Base-by-base conservation (phyloP, 2,329 filamentous ascomycete species). In the Fusarium sp. region DNA sequence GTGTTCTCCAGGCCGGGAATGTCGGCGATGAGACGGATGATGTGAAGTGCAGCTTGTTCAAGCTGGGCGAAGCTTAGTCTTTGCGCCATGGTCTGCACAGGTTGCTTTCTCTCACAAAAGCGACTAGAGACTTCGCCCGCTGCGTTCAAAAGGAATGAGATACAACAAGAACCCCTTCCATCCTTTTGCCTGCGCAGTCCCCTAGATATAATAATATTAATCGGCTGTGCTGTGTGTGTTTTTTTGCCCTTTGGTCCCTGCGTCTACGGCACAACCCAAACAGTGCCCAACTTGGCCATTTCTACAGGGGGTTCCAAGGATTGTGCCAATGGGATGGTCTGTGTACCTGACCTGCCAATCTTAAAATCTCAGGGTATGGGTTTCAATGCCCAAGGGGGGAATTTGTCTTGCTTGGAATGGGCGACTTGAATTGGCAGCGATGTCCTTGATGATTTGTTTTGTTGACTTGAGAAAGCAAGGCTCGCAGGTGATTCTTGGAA, bases 21-120 rank as follows among this genome's bases (percentile, higher is more conserved):
- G 61, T 79, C 75, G 38, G 74, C 66, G 94, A 98, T 86, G 94
- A 98, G 83, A 96, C 95, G 9, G 93, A 95, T 63, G 93, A 96
- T 81, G 94, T 98, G 18, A 94, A 98, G 83, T 91, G 93, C 78
- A 91, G 95, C 79, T 88, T 98, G 5, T 86, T 98, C 38, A 89
- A 92, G 47, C 72, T 79, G 77, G 69, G 74, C 75, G 70, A 79
- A 78, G 65, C 66, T 78, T 64, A 77, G 71, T 68, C 65, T 52
- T 58, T 73, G 73, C 48, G 71, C 64, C 76, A 78, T 78, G 66
- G 48, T 72, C 34, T 54, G 72, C 60, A 66, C 44, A 52, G 50
- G 2, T 52, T 54, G 66, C 66, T 73, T 70, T 70, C 45, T 55
- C 66, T 41, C 24, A 54, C n/a, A 69, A 71, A 74, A 71, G 58